A percentile compares a stretch with the other conserved stretches of the same genome.
phyloP scores from a whole-genome alignment of 169 alveolate genomes.

The Fabrea salina region DNA sequence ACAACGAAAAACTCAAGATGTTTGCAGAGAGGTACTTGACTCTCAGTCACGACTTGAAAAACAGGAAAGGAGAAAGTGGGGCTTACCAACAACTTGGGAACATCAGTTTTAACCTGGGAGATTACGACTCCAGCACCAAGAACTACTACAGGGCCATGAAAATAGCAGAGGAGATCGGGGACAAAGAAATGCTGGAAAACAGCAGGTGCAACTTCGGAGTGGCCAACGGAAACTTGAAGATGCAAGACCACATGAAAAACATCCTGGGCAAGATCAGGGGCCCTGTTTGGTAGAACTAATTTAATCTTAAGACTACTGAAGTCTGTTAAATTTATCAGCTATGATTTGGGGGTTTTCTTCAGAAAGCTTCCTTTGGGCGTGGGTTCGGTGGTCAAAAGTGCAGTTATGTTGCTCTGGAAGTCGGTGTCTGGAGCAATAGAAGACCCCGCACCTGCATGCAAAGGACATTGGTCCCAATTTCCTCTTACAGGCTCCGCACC shows the following conservation, averaged over 20 bases:
- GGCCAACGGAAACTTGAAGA: slow-evolving; percentile 64
- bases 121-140: slow-evolving; percentile 54
- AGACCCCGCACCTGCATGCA: slow-evolving; percentile 88
- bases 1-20: slow-evolving; percentile 56
- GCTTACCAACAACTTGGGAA: slow-evolving; percentile 71
- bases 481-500: slow-evolving; percentile 88
- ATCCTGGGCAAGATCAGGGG: slow-evolving; percentile 9
- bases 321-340: slow-evolving; percentile 88
- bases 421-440: slow-evolving; percentile 91
- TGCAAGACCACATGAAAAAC: slow-evolving; percentile 48
- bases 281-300: too few relatives aligned
- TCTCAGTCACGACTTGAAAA: slow-evolving; percentile 59
- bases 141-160: slow-evolving; percentile 68
- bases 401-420: slow-evolving; percentile 92
- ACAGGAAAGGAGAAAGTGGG: slow-evolving; percentile 63
- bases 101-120: slow-evolving; percentile 49
- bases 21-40: slow-evolving; percentile 62
- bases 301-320: too few relatives aligned
- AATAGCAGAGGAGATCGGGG: slow-evolving; percentile 67
- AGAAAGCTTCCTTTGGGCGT: slow-evolving; percentile 82
- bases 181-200: slow-evolving; percentile 42
- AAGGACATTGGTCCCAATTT: slow-evolving; percentile 91
- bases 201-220: slow-evolving; percentile 69
- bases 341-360: slow-evolving; percentile 85
- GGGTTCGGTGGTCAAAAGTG: slow-evolving; percentile 86